phyloP scores from a whole-genome alignment of 441 rosid genomes.

The Populus trichocarpa region DNA sequence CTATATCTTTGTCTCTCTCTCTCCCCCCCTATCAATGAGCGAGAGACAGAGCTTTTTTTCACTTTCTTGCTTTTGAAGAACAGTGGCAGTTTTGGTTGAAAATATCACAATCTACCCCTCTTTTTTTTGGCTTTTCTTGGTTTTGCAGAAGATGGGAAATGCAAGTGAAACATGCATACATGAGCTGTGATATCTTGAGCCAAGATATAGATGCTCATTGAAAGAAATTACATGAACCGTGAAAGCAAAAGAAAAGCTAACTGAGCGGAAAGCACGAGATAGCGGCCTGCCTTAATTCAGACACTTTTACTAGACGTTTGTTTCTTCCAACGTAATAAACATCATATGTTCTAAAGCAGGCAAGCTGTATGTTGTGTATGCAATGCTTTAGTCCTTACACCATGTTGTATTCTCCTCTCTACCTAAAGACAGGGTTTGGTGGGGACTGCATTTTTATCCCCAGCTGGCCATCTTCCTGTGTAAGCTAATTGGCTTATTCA shows the following conservation, averaged over 20 bases:
- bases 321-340: background rate
- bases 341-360: too few species aligned
- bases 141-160: constrained; percentile 30
- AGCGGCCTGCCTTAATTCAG: constrained; percentile 23
- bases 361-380: too few species aligned
- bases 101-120: constrained; percentile 44
- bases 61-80: constrained; percentile 50
- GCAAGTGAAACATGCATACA: constrained; percentile 9
- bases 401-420: background rate
- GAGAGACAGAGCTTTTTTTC: constrained; percentile 22
- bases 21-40: background rate
- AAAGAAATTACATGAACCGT: background rate
- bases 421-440: background rate
- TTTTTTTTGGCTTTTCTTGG: constrained; percentile 31
- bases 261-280: constrained; percentile 36
- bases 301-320: constrained; percentile 36
- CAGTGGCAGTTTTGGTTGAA: constrained; percentile 49
- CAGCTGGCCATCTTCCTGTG: background rate
- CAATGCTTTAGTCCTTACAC: background rate
- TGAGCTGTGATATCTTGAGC: constrained; percentile 15
- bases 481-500: background rate
- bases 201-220: background rate
- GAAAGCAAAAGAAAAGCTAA: background rate
- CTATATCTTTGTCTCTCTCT: constrained; percentile 9
- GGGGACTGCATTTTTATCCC: background rate